phyloP scores from a whole-genome alignment of 208 protist genomes.

The Leishmania amazonensis region DNA sequence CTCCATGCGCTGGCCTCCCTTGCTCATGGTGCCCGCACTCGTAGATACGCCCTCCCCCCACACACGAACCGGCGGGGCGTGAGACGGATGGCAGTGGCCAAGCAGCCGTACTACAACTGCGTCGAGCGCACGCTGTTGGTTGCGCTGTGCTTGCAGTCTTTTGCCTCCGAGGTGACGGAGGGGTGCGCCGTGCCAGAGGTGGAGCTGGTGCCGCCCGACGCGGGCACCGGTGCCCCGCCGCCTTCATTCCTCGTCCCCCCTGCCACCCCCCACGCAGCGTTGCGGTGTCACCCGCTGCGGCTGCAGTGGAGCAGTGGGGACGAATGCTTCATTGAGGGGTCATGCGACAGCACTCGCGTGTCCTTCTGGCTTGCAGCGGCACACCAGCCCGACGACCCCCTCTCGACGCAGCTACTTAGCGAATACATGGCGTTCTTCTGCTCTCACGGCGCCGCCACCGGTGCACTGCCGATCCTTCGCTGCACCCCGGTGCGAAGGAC shows the following conservation, averaged over 20 bases:
- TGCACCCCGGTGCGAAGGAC: not conserved
- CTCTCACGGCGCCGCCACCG: slow-evolving; percentile 75
- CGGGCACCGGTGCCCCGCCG: not conserved
- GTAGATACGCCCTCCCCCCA: not conserved
- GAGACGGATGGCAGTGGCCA: slow-evolving; percentile 11
- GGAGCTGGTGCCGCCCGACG: slow-evolving; percentile 63
- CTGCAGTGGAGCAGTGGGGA: slow-evolving; percentile 70
- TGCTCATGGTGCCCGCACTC: not conserved
- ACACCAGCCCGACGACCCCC: slow-evolving; percentile 91
- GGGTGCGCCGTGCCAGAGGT: slow-evolving; percentile 98
- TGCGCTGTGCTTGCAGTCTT: slow-evolving; percentile 96
- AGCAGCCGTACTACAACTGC: slow-evolving; percentile 93
- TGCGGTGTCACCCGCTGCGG: not conserved
- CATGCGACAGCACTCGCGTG: slow-evolving; percentile 97
- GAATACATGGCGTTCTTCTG: slow-evolving; percentile 97
- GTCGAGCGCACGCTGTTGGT: slow-evolving; percentile 94
- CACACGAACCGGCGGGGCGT: not conserved
- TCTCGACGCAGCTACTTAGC: slow-evolving; percentile 94
- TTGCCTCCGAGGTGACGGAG: slow-evolving; percentile 96
- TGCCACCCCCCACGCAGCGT: not conserved
- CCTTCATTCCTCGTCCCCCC: not conserved
- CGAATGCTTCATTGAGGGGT: slow-evolving; percentile 92
- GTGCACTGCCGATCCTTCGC: slow-evolving; percentile 19
- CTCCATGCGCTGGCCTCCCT: not conserved
- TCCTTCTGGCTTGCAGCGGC: slow-evolving; percentile 71